Conservation (phyloP, 768 basidiomycete species). For the Chalciporus piperatus region DNA sequence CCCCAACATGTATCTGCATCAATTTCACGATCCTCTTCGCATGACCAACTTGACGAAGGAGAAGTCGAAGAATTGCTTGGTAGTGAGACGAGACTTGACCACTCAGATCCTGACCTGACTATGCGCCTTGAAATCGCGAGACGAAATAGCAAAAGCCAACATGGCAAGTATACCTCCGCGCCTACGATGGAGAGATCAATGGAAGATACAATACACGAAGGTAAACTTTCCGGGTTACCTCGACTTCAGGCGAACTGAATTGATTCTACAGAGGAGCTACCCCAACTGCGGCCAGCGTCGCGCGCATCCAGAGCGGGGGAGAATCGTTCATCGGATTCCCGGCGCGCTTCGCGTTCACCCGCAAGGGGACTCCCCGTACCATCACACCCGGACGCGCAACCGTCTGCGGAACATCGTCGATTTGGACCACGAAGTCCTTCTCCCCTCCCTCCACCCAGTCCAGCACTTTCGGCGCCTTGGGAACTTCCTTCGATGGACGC, state of each 20-base stretch:
- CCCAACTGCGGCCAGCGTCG: constrained; percentile 52
- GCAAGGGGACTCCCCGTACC: constrained; percentile 26
- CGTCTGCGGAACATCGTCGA: constrained; percentile 57
- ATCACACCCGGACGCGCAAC: constrained; percentile 45
- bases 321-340: constrained; percentile 46
- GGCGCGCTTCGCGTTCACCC: constrained; percentile 42
- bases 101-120: constrained; percentile 74
- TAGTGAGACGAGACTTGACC: constrained; percentile 45
- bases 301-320: constrained; percentile 44
- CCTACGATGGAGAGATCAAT: constrained; percentile 44
- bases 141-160: constrained; percentile 79
- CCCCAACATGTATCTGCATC: constrained; percentile 35
- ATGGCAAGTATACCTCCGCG: constrained; percentile 41
- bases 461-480: constrained; percentile 16
- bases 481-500: constrained; percentile 46
- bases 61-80: constrained; percentile 47
- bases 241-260: constrained; percentile 4
- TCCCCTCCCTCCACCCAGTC: constrained; percentile 55
- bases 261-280: constrained; percentile 50
- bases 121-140: constrained; percentile 79
- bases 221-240: constrained; percentile 34
- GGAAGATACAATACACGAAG: constrained; percentile 78
- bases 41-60: constrained; percentile 36
- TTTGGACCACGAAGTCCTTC: constrained; percentile 76
- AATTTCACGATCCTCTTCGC: constrained; percentile 43